phyloP scores from a whole-genome alignment of 2,329 filamentous ascomycete species.

The Mariannaea sp. region DNA sequence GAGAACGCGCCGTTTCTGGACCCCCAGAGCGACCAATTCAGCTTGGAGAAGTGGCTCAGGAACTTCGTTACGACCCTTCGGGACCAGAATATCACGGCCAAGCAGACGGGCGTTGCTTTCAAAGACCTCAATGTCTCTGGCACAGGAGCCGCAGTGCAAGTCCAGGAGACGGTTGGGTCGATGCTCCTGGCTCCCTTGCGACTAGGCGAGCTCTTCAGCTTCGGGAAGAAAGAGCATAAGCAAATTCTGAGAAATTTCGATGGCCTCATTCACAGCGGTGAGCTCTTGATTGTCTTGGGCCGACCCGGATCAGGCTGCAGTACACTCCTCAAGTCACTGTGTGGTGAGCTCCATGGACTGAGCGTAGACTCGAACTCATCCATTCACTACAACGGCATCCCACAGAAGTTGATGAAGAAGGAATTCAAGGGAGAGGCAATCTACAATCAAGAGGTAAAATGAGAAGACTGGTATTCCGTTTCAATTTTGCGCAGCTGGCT shows the following conservation, averaged over 20 bases:
- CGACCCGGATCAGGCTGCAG: slow-evolving; percentile 68
- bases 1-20: slow-evolving; percentile 44
- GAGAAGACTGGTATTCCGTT: too few species aligned
- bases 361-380: slow-evolving; percentile 53
- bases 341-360: slow-evolving; percentile 63
- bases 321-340: slow-evolving; percentile 66
- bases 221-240: slow-evolving; percentile 52
- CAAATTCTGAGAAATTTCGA: slow-evolving; percentile 68
- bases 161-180: slow-evolving; percentile 70
- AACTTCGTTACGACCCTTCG: slow-evolving; percentile 50
- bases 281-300: slow-evolving; percentile 72
- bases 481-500: too few species aligned
- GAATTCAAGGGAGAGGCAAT: slow-evolving; percentile 69
- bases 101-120: slow-evolving; percentile 64
- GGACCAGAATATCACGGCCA: slow-evolving; percentile 58
- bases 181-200: slow-evolving; percentile 62
- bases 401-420: slow-evolving; percentile 56
- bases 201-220: slow-evolving; percentile 59
- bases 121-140: slow-evolving; percentile 70
- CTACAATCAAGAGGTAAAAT: slow-evolving; percentile 71
- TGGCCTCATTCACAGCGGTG: slow-evolving; percentile 65
- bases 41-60: slow-evolving; percentile 49
- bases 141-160: slow-evolving; percentile 67
- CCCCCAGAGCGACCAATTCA: slow-evolving; percentile 46
- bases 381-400: slow-evolving; percentile 68